Evolutionary conservation across 192 early-diverging fungal species (phyloP), one percentile per base, ranked within the genome.

Genomic region (Funneliformis geosporum): DNA sequence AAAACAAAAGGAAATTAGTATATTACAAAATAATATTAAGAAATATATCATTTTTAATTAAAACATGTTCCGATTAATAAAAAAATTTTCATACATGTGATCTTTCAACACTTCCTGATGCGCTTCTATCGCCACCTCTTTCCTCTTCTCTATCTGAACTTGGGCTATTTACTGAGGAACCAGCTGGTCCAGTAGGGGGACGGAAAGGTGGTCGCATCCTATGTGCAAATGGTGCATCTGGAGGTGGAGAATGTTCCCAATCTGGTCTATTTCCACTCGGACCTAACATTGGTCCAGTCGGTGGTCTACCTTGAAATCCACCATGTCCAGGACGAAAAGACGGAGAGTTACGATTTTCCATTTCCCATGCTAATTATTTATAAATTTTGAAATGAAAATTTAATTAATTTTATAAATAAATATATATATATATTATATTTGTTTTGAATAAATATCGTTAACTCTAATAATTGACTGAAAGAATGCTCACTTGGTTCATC

Each of bases 221-320:
- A 47, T 78, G 76, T 44, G 61, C 27, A 47, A 67, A 78, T 10
- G 76, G 76, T n/a, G 76, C 76, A 66, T 78, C 76, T 43, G 76
- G 76, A 39, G 73, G 73, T 67, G 76, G 76, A 27, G 61, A 67
- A 78, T 78, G 50, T 46, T 78, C 76, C 76, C 76, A 78, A 33
- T 66, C 76, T 7, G 50, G 9, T 23, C 60, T 16, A 10, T 66
- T 44, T 21, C 62, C 50, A 21, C 75, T 64, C 6, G n/a, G 61
- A 4, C 75, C 76, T 7, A 18, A 40, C 76, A 78, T 78, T 78
- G 76, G 76, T 27, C 76, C 76, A 28, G 76, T 78, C 67, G 76
- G 76, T 9, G 76, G 76, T 50, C 76, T 16, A 47, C 46, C 46
- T 44, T 28, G 38, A 67, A 78, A 78, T 28, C 42, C 64, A 43